phyloP scores from a whole-genome alignment of 2,329 filamentous ascomycete genomes.

The Lizonia empirigonia region DNA sequence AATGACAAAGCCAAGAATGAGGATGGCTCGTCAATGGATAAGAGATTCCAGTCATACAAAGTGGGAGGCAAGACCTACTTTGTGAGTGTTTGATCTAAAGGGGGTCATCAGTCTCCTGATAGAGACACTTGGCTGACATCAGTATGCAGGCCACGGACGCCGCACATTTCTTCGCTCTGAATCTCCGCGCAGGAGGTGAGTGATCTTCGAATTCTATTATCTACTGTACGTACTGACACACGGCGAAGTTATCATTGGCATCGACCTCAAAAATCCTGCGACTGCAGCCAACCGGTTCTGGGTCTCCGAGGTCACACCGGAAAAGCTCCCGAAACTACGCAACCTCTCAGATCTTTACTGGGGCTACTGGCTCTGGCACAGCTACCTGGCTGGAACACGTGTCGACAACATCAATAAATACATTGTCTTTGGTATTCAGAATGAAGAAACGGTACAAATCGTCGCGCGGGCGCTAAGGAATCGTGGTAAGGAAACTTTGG shows the following conservation, averaged over 20 bases:
- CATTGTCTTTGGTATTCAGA: slow-evolving; percentile 18
- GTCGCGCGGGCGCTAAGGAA: slow-evolving; percentile 19
- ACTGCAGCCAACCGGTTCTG: not conserved
- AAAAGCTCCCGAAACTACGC: slow-evolving; percentile 25
- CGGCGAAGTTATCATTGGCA: not conserved
- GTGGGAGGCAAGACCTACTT: not conserved
- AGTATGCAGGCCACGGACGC: not conserved
- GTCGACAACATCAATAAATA: slow-evolving; percentile 26
- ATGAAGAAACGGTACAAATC: slow-evolving; percentile 18
- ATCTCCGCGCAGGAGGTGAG: not conserved
- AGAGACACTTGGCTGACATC: too few relatives aligned
- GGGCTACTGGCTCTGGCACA: slow-evolving; percentile 23
- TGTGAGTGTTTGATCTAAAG: too few relatives aligned
- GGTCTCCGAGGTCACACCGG: not conserved
- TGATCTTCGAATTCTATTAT: not conserved
- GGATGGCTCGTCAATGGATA: too few relatives aligned
- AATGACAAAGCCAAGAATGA: too few relatives aligned
- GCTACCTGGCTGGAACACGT: not conserved
- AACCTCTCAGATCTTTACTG: slow-evolving; percentile 27
- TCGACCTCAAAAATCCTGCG: not conserved
- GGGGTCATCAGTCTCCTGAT: too few relatives aligned
- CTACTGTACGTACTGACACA: too few relatives aligned
- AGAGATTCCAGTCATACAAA: not conserved
- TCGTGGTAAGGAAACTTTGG: not conserved
- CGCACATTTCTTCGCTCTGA: not conserved